phyloP scores from a whole-genome alignment of 768 basidiomycete species.

The Rhodotorula sphaerocarpa region DNA sequence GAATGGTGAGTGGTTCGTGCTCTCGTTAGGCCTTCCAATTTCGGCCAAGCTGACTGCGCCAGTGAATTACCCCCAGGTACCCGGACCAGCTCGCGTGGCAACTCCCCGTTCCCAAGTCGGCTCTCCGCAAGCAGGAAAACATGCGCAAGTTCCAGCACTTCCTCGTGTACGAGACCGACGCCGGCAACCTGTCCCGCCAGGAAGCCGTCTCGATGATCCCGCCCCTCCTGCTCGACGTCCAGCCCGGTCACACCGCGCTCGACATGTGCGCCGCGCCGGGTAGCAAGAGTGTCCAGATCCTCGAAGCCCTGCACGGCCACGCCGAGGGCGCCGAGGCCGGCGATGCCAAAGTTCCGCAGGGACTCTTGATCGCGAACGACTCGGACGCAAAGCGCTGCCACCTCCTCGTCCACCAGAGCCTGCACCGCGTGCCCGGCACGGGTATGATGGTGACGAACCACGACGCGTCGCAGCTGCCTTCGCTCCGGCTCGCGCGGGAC shows the following conservation, averaged over 20 bases:
- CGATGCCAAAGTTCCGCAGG: constrained; percentile 51
- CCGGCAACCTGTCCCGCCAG: constrained; percentile 89
- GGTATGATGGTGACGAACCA: constrained; percentile 91
- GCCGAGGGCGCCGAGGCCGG: constrained; percentile 33
- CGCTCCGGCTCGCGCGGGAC: constrained; percentile 19
- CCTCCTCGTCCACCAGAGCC: constrained; percentile 91
- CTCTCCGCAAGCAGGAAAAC: constrained; percentile 73
- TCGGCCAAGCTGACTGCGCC: not conserved
- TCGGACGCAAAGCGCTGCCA: constrained; percentile 88
- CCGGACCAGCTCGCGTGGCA: constrained; percentile 95
- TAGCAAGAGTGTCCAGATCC: constrained; percentile 94
- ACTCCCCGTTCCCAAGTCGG: constrained; percentile 80
- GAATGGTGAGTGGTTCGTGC: constrained; percentile 56
- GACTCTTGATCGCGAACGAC: constrained; percentile 90
- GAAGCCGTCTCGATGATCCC: constrained; percentile 99
- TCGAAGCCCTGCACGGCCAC: constrained; percentile 82
- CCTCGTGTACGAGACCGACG: constrained; percentile 94
- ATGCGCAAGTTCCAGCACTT: constrained; percentile 94
- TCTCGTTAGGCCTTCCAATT: not conserved
- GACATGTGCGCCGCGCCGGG: constrained; percentile 99
- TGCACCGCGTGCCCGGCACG: constrained; percentile 76
- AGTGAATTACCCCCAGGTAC: constrained; percentile 65
- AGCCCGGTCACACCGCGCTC: constrained; percentile 79
- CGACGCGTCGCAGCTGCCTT: constrained; percentile 79
- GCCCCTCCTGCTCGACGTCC: constrained; percentile 85